Base-by-base conservation (phyloP, 139 green algal genomes). In the Chlamydomonas incerta region DNA sequence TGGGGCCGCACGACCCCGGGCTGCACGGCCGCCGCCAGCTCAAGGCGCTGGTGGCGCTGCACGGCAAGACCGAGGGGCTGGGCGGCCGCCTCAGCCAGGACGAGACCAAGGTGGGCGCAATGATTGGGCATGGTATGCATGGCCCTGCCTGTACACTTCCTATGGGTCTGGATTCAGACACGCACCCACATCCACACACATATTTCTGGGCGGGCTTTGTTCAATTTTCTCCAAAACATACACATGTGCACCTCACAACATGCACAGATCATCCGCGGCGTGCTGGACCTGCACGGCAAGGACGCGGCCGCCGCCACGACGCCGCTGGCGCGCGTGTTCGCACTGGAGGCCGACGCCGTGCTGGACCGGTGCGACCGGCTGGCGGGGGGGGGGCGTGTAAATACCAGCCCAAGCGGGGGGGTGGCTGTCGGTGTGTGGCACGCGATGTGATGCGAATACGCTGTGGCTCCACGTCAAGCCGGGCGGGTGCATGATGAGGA, bases 221-320 rank as follows among this genome's bases (percentile, higher is more conserved):
- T 62, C 15, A 62, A 62, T 62, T n/a, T n/a, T n/a, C n/a, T n/a
- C n/a, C n/a, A n/a, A n/a, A n/a, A n/a, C n/a, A n/a, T n/a, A n/a
- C n/a, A n/a, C n/a, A 31, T 23, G 17, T 31, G 60, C n/a, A 29
- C 23, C 8, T 50, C 41, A 50, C 8, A 50, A 50, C 8, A 5
- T 5, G 37, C 1, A 24, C 50, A 85, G 79, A 85, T 85, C 65
- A 94, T 94, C 70, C 86, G 86, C 26, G 96, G 96, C 0, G 96
- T 94, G 24, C 83, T 99, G 33, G 95, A 99, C 87, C 87, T 98
- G 63, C 94, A 93, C 0, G 81, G 92, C 83, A 98, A 98, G 89
- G 91, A 77, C 3, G 96, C 94, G 0, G 34, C 66, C 9, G 76
- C 91, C 26, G 93, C 93, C 33, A 97, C 98, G 93, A 99, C 96